Evolutionary conservation across 2,329 filamentous ascomycete species (phyloP).

Genomic region (Claviceps sp.): DNA sequence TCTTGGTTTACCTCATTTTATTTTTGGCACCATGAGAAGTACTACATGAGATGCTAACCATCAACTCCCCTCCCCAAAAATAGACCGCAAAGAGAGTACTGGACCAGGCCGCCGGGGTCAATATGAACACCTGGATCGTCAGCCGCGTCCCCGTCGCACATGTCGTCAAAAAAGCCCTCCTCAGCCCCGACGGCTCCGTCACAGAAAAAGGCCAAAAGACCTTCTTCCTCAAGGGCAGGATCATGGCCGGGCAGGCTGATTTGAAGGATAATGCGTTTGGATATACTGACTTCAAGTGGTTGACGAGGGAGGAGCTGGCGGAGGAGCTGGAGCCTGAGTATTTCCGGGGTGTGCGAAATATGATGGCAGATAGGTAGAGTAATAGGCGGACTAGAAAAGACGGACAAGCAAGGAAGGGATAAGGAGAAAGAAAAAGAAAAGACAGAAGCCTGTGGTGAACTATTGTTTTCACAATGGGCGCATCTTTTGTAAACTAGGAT

Average conservation of each 20-base stretch:
- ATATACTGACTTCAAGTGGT: constrained; percentile 78
- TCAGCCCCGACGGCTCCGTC: constrained; percentile 29
- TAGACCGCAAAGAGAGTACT: constrained; percentile 68
- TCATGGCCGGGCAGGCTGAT: constrained; percentile 92
- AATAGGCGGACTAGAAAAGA: not conserved
- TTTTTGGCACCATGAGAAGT: not conserved
- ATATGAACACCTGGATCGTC: constrained; percentile 99
- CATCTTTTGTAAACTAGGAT: constrained; percentile 1
- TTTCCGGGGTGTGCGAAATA: constrained; percentile 64
- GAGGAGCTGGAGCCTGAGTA: constrained; percentile 53
- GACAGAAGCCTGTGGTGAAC: not conserved
- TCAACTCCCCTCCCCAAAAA: not conserved
- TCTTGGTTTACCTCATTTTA: not conserved
- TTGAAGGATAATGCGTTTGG: constrained; percentile 58
- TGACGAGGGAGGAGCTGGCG: constrained; percentile 77
- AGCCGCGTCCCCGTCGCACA: constrained; percentile 83
- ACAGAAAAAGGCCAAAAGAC: constrained; percentile 57
- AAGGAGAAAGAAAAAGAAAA: not conserved
- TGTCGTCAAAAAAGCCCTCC: constrained; percentile 42
- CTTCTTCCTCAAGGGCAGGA: constrained; percentile 92
- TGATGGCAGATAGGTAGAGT: constrained; percentile 62
- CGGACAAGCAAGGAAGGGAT: too few relatives aligned
- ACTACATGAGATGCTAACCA: not conserved
- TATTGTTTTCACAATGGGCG: not conserved
- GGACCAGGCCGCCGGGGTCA: constrained; percentile 63